Percentiles rank a stretch among this genome's conserved stretches.
Conservation (phyloP, 2,329 filamentous ascomycete species). For the Alternaria gansuensis region DNA sequence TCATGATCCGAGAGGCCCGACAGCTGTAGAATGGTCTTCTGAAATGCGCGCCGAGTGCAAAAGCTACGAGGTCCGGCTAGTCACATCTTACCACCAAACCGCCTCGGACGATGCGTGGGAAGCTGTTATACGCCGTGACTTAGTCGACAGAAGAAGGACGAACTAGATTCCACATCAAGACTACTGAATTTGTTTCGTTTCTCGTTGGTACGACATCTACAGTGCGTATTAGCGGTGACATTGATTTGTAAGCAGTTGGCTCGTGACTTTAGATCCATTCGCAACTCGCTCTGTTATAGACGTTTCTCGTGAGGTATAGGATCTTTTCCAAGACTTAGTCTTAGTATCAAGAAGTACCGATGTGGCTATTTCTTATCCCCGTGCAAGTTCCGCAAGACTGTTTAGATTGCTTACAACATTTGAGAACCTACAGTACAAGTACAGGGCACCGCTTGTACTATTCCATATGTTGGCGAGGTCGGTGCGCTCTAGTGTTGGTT, state of each 20-base stretch:
- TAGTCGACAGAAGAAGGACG: not conserved
- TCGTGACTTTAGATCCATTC: not conserved
- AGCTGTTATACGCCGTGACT: not conserved
- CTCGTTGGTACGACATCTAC: not conserved
- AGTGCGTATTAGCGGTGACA: not conserved
- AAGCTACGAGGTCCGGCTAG: not conserved
- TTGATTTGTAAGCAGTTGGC: not conserved
- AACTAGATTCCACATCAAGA: too few relatives aligned
- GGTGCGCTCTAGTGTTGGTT: slow-evolving; percentile 31
- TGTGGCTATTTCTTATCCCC: not conserved
- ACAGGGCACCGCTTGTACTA: slow-evolving; percentile 47
- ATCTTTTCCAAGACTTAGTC: not conserved
- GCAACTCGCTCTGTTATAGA: not conserved
- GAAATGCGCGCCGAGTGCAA: not conserved
- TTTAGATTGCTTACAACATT: not conserved
- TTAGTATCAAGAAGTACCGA: not conserved
- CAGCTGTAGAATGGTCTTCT: not conserved
- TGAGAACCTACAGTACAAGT: slow-evolving; percentile 43
- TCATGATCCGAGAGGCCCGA: slow-evolving; percentile 21
- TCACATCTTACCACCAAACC: not conserved
- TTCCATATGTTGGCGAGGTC: slow-evolving; percentile 43
- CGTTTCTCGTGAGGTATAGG: not conserved
- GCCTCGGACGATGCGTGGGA: not conserved
- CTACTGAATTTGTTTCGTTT: not conserved
- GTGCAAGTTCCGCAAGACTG: not conserved